Evolutionary conservation across 345 rosid species (phyloP).

Genomic region (Aquilaria sinensis): DNA sequence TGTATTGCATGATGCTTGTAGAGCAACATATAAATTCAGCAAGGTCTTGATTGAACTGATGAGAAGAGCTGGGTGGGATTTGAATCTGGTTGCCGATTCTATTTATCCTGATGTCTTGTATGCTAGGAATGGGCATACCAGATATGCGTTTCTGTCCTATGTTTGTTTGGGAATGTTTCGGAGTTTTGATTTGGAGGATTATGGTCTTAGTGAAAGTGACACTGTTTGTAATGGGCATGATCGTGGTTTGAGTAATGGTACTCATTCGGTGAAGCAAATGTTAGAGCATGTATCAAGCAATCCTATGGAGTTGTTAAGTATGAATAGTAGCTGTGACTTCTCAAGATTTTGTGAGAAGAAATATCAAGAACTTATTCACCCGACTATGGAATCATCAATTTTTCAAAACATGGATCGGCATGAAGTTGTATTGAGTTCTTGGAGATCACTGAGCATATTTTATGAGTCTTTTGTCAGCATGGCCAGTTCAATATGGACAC

Average conservation of each 20-base stretch:
- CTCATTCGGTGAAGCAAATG: conserved; percentile 44
- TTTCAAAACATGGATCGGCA: conserved; percentile 63
- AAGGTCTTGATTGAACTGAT: conserved; percentile 72
- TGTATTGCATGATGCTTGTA: conserved; percentile 54
- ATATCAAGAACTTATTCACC: conserved; percentile 83
- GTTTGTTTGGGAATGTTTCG: conserved; percentile 76
- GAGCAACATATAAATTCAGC: conserved; percentile 55
- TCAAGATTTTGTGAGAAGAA: conserved; percentile 82
- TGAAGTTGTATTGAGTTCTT: conserved; percentile 71
- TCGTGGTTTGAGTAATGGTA: conserved; percentile 19
- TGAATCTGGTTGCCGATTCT: conserved; percentile 69
- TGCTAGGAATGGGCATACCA: conserved; percentile 47
- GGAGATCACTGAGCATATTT: conserved; percentile 69
- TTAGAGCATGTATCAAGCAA: conserved; percentile 73
- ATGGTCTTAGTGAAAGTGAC: conserved; percentile 34
- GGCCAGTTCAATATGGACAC: conserved; percentile 83
- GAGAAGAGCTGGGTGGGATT: conserved; percentile 88
- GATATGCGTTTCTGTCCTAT: conserved; percentile 69
- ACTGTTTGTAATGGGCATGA: conserved; percentile 27
- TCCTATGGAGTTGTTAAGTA: conserved; percentile 77
- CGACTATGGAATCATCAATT: conserved; percentile 80
- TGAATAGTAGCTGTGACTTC: conserved; percentile 53
- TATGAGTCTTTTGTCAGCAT: conserved; percentile 72
- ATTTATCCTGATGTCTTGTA: conserved; percentile 53
- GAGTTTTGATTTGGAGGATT: conserved; percentile 53